Percentiles rank a stretch among this genome's conserved stretches.
Evolutionary conservation across 2,329 filamentous ascomycete genomes (phyloP).

Genomic region (Geosmithia morbida): DNA sequence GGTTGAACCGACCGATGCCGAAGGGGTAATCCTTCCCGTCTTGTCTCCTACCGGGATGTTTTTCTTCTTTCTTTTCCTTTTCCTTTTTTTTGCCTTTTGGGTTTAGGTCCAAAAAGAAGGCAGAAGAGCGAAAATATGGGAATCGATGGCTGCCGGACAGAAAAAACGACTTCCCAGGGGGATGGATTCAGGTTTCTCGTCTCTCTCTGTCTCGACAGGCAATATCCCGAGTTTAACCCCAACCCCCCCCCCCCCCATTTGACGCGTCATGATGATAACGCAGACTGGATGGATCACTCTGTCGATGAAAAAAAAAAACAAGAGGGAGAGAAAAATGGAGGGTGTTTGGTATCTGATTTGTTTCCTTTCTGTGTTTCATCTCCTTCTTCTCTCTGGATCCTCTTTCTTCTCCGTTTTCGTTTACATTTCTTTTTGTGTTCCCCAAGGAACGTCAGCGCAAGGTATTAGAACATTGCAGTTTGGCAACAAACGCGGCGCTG

Average conservation of each 20-base stretch:
- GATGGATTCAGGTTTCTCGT: not conserved
- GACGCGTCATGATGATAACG: not conserved
- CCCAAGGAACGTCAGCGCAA: not conserved
- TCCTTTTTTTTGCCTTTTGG: not conserved
- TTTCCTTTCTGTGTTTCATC: not conserved
- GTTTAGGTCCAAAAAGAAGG: not conserved
- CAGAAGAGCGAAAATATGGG: not conserved
- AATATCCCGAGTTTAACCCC: too few species aligned
- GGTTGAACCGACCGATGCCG: conserved; percentile 25
- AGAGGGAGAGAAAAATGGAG: not conserved
- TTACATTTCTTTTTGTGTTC: not conserved
- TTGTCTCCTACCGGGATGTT: conserved; percentile 2
- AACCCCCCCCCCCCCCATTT: not conserved
- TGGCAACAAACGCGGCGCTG: not conserved
- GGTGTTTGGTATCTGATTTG: not conserved
- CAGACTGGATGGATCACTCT: not conserved
- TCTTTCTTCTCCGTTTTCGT: not conserved
- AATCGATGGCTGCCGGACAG: not conserved
- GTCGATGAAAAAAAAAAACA: not conserved
- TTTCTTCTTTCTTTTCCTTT: not conserved
- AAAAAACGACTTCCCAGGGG: not conserved
- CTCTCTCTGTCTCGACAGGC: not conserved
- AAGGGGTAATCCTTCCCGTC: not conserved
- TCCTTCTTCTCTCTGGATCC: too few species aligned
- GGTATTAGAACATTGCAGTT: not conserved